These are phyloP conservation scores for Excoecaria agallocha DNA, from an alignment of 345 rosid genomes.

Conservation along the genomic window DNA sequence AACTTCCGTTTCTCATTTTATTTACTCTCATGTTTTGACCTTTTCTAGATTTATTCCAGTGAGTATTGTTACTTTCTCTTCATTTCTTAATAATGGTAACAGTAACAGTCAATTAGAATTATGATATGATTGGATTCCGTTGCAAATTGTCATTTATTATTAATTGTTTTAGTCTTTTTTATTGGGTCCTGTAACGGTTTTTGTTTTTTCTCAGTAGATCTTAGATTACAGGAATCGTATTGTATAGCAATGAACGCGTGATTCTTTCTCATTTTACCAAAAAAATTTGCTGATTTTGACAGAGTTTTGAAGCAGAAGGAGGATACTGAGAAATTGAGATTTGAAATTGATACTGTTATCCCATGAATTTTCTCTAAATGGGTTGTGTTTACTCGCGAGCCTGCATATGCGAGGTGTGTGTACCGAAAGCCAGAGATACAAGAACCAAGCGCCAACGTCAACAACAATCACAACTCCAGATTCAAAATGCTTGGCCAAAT, in stretches of 20 bases:
- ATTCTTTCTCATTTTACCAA: neutral
- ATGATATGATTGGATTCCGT: neutral
- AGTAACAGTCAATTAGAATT: neutral
- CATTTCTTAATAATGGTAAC: neutral
- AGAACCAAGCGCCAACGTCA: slow-evolving; percentile 28
- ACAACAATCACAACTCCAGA: neutral
- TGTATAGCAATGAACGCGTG: neutral
- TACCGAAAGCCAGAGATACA: slow-evolving; percentile 62
- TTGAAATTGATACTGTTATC: neutral
- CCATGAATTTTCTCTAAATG: slow-evolving; percentile 45
- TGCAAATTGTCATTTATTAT: neutral
- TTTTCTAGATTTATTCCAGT: neutral
- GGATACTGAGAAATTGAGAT: neutral
- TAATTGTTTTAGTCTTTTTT: neutral
- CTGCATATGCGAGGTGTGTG: slow-evolving; percentile 88
- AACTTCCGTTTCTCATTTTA: neutral
- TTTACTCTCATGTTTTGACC: neutral
- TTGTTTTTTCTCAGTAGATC: neutral
- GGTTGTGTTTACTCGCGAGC: slow-evolving; percentile 94
- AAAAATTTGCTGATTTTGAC: neutral
- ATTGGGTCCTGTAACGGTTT: slow-evolving; percentile 10
- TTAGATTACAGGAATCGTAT: slow-evolving; percentile 3
- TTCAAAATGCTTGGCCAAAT: slow-evolving; percentile 15
- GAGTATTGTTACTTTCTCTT: neutral
- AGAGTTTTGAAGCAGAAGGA: neutral